These are phyloP conservation scores for Escallonia rubra DNA, from an alignment of 129 eudicot species.

Conservation along the genomic window DNA sequence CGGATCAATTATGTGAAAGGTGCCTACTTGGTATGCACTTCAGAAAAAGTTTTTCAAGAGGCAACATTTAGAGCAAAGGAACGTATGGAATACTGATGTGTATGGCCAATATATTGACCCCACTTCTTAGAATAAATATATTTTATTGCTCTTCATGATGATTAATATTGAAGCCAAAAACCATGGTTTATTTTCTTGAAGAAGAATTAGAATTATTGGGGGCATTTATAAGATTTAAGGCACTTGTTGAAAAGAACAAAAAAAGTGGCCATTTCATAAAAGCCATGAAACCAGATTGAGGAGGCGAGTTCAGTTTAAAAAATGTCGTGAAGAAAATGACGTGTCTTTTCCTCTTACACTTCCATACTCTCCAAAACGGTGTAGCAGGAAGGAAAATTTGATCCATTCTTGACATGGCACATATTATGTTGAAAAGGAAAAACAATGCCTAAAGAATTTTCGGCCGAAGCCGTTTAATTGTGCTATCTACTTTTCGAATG, in stretches of 20 bases:
- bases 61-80: background rate
- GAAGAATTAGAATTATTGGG: background rate
- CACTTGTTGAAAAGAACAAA: constrained; percentile 1
- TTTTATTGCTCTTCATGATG: background rate
- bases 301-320: too few species aligned
- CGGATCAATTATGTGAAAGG: background rate
- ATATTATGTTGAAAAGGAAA: too few species aligned
- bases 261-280: background rate
- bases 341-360: background rate
- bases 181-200: constrained; percentile 2
- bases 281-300: too few species aligned
- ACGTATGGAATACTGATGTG: background rate
- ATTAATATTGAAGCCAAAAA: background rate
- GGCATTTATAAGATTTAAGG: background rate
- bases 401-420: too few species aligned
- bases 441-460: too few species aligned
- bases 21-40: background rate
- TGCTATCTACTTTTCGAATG: too few species aligned
- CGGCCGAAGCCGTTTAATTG: too few species aligned
- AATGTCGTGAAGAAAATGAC: background rate
- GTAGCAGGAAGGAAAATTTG: too few species aligned
- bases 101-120: background rate
- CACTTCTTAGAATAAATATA: background rate
- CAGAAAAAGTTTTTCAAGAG: background rate
- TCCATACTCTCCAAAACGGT: too few species aligned